Base-by-base conservation (phyloP, 345 rosid species). In the Citrus australasica region DNA sequence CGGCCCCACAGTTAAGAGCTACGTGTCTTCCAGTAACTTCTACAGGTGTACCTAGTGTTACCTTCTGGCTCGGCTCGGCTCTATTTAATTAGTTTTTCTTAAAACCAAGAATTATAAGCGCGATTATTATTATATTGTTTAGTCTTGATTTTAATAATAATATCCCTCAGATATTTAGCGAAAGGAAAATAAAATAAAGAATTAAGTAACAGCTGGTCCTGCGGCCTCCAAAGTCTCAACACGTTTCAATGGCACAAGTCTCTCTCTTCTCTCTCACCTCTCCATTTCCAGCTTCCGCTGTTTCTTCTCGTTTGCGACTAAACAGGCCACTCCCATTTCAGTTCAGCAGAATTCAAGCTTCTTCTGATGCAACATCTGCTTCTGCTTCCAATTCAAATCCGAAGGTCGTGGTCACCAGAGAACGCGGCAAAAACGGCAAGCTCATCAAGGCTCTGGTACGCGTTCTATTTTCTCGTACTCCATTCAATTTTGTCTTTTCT, bases 391-490 rank as follows among this genome's bases (percentile, higher is more conserved):
- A 48, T 66, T 79, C 82, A 58, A 83, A 76, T 75, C 94, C 95
- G 19, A 81, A 86, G 75, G 99, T 93, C 56, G 93, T 95, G 14
- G 97, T 95, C 79, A 93, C 99, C 74, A 90, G 99, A 82, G 99
- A 95, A 83, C 90, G 87, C 48, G 99, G 98, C 88, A 95, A 92
- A 78, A 95, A 95, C 85, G 86, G 84, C 69, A 92, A 92, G 91
- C 93, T 95, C 74, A 83, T 95, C 67, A 72, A 80, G 46, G 94
- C 96, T 65, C 87, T 93, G 94, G 99, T 95, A 35, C 60, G 27
- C 67, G 8, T 56, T 76, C 55, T 75, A 17, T 22, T 71, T 61
- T 74, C 77, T 67, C 74, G 2, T 14, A 35, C 25, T 9, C 11
- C 9, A 53, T 7, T 4, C 7, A 19, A 16, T 61, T 62, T 48